Evolutionary conservation across 805 yeast genomes (phyloP), one percentile per base, ranked within the genome.

Genomic region (Candida odintsovae): DNA sequence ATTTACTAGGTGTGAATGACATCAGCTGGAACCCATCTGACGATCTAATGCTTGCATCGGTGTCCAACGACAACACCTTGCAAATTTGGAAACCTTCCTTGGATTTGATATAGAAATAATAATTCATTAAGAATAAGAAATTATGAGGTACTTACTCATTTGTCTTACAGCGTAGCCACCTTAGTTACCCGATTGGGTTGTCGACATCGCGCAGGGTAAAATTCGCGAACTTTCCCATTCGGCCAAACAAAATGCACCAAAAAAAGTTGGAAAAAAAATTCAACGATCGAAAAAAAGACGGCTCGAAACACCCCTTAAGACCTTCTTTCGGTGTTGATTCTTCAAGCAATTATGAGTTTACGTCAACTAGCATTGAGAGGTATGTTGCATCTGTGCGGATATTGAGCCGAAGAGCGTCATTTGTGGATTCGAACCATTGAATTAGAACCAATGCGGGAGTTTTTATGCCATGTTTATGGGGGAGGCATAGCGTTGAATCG

Each of bases 1-100:
- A 90, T 63, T 75, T 83, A 76, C 69, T 84, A n/a, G 90, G 92
- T 4, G 87, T 90, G 3, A 86, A 84, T 53, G 97, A 90, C 56
- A 66, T 89, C 25, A 75, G 80, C 29, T 90, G 97, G 97, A 85
- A 86, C 47, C 76, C 80, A 0, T 80, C 80, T 48, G 86, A 79
- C 47, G 77, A 80, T 4, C 31, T 41, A 19, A 72, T 83, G 75
- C 52, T 89, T 33, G 82, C 88, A 4, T 81, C 89, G 57, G 92
- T 86, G 6, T 80, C 88, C 0, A 89, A 85, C 56, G 97, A 90
- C 59, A 90, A 90, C 60, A 78, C 90, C 1, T 67, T 90, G n/a
- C 97, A 90, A 51, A 64, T 90, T 3, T 90, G 96, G 95, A 78
- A 75, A 56, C 36, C 18, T 5, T n/a, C 15, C 1, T 6, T 13